phyloP scores from a whole-genome alignment of 805 yeast species.

The Metschnikowia reukaufii region DNA sequence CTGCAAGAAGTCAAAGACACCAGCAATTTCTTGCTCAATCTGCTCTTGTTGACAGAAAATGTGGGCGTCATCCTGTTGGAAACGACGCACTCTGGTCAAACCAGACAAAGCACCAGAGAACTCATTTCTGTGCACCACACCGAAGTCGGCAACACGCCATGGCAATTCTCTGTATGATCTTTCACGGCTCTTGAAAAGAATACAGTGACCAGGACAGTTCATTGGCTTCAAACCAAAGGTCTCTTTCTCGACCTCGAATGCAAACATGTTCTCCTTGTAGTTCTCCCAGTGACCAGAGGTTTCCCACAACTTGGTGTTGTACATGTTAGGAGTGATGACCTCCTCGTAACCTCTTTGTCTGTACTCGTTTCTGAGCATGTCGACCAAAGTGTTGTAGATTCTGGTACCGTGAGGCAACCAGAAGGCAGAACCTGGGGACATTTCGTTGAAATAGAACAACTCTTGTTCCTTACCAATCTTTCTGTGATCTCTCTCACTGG shows the following conservation, averaged over 20 bases:
- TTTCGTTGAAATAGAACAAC: slow-evolving; percentile 88
- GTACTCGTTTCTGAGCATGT: slow-evolving; percentile 79
- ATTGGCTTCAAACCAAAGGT: slow-evolving; percentile 91
- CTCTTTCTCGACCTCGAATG: slow-evolving; percentile 96
- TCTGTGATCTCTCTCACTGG: slow-evolving; percentile 94
- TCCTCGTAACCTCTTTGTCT: slow-evolving; percentile 94
- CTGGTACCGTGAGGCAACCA: slow-evolving; percentile 99
- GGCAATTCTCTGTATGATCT: slow-evolving; percentile 97
- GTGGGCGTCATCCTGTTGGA: slow-evolving; percentile 99
- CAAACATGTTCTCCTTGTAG: slow-evolving; percentile 96
- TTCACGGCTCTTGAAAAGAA: slow-evolving; percentile 87
- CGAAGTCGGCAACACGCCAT: slow-evolving; percentile 98
- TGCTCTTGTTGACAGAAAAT: slow-evolving; percentile 94
- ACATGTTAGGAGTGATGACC: slow-evolving; percentile 99
- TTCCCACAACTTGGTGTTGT: slow-evolving; percentile 96
- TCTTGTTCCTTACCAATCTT: slow-evolving; percentile 96
- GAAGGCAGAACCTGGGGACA: slow-evolving; percentile 97
- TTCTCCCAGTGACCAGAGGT: slow-evolving; percentile 99
- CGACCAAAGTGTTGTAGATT: slow-evolving; percentile 85
- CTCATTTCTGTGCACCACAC: slow-evolving; percentile 96
- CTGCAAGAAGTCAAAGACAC: slow-evolving; percentile 82
- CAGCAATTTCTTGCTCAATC: slow-evolving; percentile 80
- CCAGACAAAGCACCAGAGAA: slow-evolving; percentile 89
- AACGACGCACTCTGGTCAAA: slow-evolving; percentile 95
- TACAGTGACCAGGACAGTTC: slow-evolving; percentile 92